phyloP scores from a whole-genome alignment of 2,329 filamentous ascomycete genomes.

The Claviceps quebecensis region DNA sequence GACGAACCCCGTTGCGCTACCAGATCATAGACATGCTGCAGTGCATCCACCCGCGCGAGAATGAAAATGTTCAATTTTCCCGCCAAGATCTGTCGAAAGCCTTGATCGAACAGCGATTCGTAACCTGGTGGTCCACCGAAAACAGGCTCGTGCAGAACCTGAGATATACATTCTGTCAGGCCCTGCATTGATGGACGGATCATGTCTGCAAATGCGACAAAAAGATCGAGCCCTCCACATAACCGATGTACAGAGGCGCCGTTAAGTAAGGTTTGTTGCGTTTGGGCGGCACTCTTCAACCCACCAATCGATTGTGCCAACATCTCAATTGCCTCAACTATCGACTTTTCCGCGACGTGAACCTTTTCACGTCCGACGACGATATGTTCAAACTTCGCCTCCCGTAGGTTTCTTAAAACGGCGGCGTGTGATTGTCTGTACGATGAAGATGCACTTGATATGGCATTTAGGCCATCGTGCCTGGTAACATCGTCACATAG shows the following conservation, averaged over 20 bases:
- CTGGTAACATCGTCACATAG: slow-evolving; percentile 41
- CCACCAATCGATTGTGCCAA: slow-evolving; percentile 78
- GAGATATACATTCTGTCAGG: slow-evolving; percentile 66
- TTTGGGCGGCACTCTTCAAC: slow-evolving; percentile 68
- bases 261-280: slow-evolving; percentile 68
- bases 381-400: slow-evolving; percentile 77
- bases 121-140: slow-evolving; percentile 31
- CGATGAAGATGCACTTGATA: slow-evolving; percentile 27
- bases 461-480: slow-evolving; percentile 3
- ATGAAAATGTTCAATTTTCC: slow-evolving; percentile 65
- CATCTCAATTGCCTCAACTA: slow-evolving; percentile 68
- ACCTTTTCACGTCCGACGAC: slow-evolving; percentile 60
- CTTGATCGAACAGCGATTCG: slow-evolving; percentile 50
- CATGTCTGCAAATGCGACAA: slow-evolving; percentile 71
- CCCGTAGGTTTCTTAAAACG: slow-evolving; percentile 55
- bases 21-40: slow-evolving; percentile 60
- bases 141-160: slow-evolving; percentile 69
- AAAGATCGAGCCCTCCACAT: slow-evolving; percentile 51
- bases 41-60: slow-evolving; percentile 53
- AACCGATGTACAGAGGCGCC: neutral
- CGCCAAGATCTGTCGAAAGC: slow-evolving; percentile 60
- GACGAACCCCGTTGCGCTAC: slow-evolving; percentile 49
- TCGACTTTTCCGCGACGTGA: slow-evolving; percentile 58
- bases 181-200: slow-evolving; percentile 85
- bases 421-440: slow-evolving; percentile 35